phyloP scores from a whole-genome alignment of 257 asterid species.

The Eucommia ulmoides region DNA sequence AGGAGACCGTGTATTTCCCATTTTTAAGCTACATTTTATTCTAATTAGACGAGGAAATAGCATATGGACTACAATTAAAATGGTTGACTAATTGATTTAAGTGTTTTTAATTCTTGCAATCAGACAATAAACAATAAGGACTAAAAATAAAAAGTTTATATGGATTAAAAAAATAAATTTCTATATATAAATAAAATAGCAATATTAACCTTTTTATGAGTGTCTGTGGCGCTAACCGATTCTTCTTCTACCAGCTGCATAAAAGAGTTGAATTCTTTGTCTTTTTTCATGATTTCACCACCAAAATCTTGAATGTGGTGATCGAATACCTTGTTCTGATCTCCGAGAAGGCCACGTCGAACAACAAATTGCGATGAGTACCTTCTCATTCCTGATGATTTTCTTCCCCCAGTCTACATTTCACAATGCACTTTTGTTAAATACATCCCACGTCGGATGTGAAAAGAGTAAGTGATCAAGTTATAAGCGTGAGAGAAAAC shows the following conservation, averaged over 20 bases:
- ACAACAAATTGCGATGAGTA: constrained; percentile 19
- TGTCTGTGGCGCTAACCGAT: too few relatives aligned
- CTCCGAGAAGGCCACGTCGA: constrained; percentile 20
- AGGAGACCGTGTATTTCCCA: too few relatives aligned
- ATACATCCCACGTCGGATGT: too few relatives aligned
- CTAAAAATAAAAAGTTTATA: not conserved
- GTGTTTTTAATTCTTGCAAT: too few relatives aligned
- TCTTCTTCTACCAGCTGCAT: constrained; percentile 12
- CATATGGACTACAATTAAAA: too few relatives aligned
- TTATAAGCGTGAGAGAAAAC: too few relatives aligned
- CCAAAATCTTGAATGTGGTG: constrained; percentile 13
- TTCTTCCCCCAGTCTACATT: constrained; percentile 22
- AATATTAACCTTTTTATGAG: constrained; percentile 4
- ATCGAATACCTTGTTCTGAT: constrained; percentile 17
- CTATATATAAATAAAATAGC: constrained; percentile 4
- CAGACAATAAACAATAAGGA: not conserved
- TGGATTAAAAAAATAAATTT: not conserved
- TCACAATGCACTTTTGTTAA: too few relatives aligned
- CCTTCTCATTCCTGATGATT: constrained; percentile 23
- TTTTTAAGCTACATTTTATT: too few relatives aligned
- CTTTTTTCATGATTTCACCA: constrained; percentile 8
- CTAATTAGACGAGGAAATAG: too few relatives aligned
- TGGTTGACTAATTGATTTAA: too few relatives aligned
- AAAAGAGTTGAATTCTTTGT: constrained; percentile 6
- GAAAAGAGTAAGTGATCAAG: too few relatives aligned